A percentile compares a stretch with the other conserved stretches of the same genome.
Evolutionary conservation across 2,329 filamentous ascomycete genomes (phyloP).

Genomic region (Ambrosiella beaveri): DNA sequence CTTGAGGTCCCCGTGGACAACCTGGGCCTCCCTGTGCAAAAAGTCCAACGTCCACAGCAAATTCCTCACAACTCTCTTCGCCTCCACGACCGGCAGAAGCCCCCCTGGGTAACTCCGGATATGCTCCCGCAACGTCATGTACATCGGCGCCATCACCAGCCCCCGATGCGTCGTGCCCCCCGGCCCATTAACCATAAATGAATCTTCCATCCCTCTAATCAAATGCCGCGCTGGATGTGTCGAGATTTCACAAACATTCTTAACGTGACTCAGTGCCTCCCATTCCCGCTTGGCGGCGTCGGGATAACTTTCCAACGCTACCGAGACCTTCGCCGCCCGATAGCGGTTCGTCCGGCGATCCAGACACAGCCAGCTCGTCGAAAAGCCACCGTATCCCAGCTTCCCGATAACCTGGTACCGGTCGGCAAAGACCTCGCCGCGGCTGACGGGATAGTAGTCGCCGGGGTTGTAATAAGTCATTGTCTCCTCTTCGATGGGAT

Average conservation of each 20-base stretch:
- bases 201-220: constrained; percentile 7
- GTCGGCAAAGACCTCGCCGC: constrained; percentile 15
- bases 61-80: constrained; percentile 3
- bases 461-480: constrained; percentile 15
- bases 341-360: constrained; percentile 14
- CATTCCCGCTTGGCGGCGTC: constrained; percentile 1
- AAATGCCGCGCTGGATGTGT: constrained; percentile 7
- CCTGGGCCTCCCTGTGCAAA: constrained; percentile 7
- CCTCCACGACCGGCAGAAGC: constrained; percentile 1
- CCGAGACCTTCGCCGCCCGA: constrained; percentile 7
- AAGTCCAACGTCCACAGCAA: constrained; percentile 11
- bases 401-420: constrained; percentile 17
- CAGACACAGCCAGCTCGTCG: constrained; percentile 17
- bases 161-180: constrained; percentile 4
- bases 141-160: constrained; percentile 9
- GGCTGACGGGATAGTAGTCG: constrained; percentile 16
- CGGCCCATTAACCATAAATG: constrained; percentile 3
- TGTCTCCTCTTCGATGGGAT: constrained; percentile 16
- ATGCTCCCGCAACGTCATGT: constrained; percentile 6
- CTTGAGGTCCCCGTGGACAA: constrained; percentile 12
- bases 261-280: constrained; percentile 6
- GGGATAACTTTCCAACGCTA: background rate
- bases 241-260: background rate
- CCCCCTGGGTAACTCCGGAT: constrained; percentile 3
- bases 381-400: constrained; percentile 17